Base-by-base conservation (phyloP, 352 stramenopile genomes). In the Pythium grandisporangium region DNA sequence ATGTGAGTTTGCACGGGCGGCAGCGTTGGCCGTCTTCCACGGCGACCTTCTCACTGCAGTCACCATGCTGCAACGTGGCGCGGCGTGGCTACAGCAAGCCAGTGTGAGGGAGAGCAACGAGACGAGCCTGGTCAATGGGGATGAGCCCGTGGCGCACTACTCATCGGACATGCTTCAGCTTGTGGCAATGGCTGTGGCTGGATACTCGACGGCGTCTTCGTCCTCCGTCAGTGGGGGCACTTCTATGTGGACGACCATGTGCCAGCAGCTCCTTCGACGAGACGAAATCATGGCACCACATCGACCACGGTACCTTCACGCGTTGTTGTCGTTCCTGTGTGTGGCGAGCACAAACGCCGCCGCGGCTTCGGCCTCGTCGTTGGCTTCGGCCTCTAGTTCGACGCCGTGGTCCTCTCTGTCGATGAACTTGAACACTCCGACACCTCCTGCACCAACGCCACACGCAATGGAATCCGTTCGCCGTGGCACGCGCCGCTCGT, bases 141-240 rank as follows among this genome's bases (percentile, higher is more conserved):
- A 69, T 30, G 38, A 72, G 16, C 66, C 64, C 41, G 32, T 25
- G 23, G 32, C 22, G 17, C 61, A 65, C 7, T 76, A 80, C 37
- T 76, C 73, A 13, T 51, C 77, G 1, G 82, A 95, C 40, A 58
- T 95, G 14, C 52, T 90, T n/a, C 74, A 92, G 48, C 70, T 95
- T n/a, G 81, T 90, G 6, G 82, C 82, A 0, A 95, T 95, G 82
- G 82, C 82, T 2, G 55, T 95, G 30, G 79, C 82, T 14, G 82
- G 82, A 0, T 95, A 90, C 45, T 83, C 79, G 34, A 66, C 72
- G 3, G 68, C 62, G 0, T 54, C 64, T 8, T 53, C 54, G n/a
- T 75, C 58, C 41, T 35, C 36, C 2, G 17, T 21, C 5, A 42
- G 56, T 11, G 55, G 64, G 14, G 60, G 63, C 3, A 43, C 69